These are phyloP conservation scores for Trichoderma sp. DNA, from an alignment of 2,329 filamentous ascomycete species.

Conservation along the genomic window DNA sequence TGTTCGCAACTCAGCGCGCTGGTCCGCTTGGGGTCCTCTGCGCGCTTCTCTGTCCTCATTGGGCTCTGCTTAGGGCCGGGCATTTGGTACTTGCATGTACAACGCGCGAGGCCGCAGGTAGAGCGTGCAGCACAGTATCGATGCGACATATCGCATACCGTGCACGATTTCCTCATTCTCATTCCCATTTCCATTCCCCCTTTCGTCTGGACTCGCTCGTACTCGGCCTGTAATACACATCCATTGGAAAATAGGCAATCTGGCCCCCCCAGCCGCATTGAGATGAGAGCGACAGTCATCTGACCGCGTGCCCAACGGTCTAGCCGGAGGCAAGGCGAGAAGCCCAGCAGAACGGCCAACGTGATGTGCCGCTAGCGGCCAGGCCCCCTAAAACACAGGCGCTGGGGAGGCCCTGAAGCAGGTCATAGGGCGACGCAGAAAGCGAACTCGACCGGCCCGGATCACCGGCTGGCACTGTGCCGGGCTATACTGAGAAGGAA, in stretches of 20 bases:
- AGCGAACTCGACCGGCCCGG: constrained; percentile 12
- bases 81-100: neutral
- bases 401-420: neutral
- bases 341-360: constrained; percentile 21
- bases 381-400: neutral
- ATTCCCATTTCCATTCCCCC: constrained; percentile 21
- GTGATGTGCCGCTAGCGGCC: constrained; percentile 17
- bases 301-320: constrained; percentile 24
- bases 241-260: neutral
- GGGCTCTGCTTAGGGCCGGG: neutral
- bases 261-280: constrained; percentile 9
- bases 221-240: neutral
- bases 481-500: neutral
- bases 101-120: neutral
- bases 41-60: neutral
- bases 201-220: constrained; percentile 9
- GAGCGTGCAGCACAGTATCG: neutral
- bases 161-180: constrained; percentile 4
- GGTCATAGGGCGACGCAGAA: neutral
- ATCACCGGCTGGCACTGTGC: constrained; percentile 20
- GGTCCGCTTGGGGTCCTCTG: neutral
- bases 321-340: constrained; percentile 12
- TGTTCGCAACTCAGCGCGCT: neutral
- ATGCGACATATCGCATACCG: neutral
- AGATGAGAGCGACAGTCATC: constrained; percentile 24